phyloP scores from a whole-genome alignment of 2,329 filamentous ascomycete genomes.

The Fusarium sp. region DNA sequence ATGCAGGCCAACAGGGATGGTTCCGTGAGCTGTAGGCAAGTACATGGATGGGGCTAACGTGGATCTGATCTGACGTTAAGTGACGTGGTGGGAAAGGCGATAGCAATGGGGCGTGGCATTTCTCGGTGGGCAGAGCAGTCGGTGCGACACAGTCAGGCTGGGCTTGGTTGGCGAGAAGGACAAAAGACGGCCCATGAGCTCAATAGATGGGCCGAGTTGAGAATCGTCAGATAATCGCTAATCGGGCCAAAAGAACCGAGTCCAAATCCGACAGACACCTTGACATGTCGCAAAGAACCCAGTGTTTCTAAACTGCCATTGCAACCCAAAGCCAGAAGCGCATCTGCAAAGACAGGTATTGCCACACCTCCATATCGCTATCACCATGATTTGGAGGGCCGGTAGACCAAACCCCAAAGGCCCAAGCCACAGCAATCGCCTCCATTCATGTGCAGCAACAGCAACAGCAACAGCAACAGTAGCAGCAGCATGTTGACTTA shows the following conservation, averaged over 20 bases:
- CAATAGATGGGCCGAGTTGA: slow-evolving; percentile 39
- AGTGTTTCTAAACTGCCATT: slow-evolving; percentile 3
- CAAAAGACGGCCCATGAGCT: slow-evolving; percentile 32
- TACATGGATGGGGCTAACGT: slow-evolving; percentile 45
- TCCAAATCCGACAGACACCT: slow-evolving; percentile 17
- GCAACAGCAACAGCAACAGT: slow-evolving; percentile 30
- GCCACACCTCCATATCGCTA: slow-evolving; percentile 29
- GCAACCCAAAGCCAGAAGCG: slow-evolving; percentile 23
- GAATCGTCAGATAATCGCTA: slow-evolving; percentile 41
- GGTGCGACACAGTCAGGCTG: slow-evolving; percentile 34
- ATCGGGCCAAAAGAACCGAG: slow-evolving; percentile 37
- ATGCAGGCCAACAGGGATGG: slow-evolving; percentile 42
- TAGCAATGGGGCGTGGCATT: slow-evolving; percentile 45
- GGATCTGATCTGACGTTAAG: slow-evolving; percentile 47
- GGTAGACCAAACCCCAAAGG: slow-evolving; percentile 13
- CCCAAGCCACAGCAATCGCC: slow-evolving; percentile 37
- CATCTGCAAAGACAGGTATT: slow-evolving; percentile 33
- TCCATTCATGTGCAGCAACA: slow-evolving; percentile 40
- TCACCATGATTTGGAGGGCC: slow-evolving; percentile 14
- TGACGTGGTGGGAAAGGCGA: slow-evolving; percentile 47
- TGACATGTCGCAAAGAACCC: slow-evolving; percentile 8
- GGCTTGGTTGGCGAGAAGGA: slow-evolving; percentile 31
- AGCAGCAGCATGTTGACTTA: slow-evolving; percentile 41
- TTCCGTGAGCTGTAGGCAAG: slow-evolving; percentile 29
- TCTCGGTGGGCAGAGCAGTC: slow-evolving; percentile 43